Evolutionary conservation across 192 early-diverging fungal species (phyloP).

Genomic region (Pilaira anomala): DNA sequence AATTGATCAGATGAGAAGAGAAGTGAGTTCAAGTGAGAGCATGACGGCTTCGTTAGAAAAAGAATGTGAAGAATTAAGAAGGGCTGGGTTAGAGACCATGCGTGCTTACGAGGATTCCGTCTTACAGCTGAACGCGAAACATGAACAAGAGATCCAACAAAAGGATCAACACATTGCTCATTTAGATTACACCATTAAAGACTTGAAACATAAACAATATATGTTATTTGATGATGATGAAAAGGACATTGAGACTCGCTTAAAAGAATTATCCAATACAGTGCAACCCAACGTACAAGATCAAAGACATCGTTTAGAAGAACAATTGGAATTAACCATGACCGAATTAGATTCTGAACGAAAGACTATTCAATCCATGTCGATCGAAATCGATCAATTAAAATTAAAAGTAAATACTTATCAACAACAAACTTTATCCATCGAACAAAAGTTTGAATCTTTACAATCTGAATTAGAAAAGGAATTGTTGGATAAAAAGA

Average conservation of each 20-base stretch:
- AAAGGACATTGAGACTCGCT: neutral
- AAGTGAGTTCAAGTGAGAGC: slow-evolving; percentile 11
- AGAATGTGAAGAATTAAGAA: slow-evolving; percentile 38
- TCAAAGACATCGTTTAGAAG: slow-evolving; percentile 24
- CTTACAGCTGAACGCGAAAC: slow-evolving; percentile 34
- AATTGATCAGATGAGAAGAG: slow-evolving; percentile 25
- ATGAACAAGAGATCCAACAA: slow-evolving; percentile 22
- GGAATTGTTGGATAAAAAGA: slow-evolving; percentile 20
- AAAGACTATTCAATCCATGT: neutral
- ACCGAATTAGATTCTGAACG: slow-evolving; percentile 14
- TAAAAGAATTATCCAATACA: neutral
- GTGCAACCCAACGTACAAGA: neutral
- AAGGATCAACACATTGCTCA: slow-evolving; percentile 33
- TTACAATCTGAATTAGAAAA: slow-evolving; percentile 19
- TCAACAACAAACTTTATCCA: neutral
- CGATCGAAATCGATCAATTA: slow-evolving; percentile 1
- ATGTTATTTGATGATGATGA: slow-evolving; percentile 14
- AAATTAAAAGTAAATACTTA: neutral
- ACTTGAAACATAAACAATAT: slow-evolving; percentile 9
- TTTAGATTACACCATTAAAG: neutral
- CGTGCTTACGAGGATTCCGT: slow-evolving; percentile 41
- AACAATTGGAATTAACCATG: slow-evolving; percentile 28
- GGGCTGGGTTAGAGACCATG: slow-evolving; percentile 39
- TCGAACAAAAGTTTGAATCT: neutral
- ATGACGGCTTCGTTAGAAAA: slow-evolving; percentile 30